These are phyloP conservation scores for Crotalaria pallida DNA, from an alignment of 306 rosid genomes.

Conservation along the genomic window DNA sequence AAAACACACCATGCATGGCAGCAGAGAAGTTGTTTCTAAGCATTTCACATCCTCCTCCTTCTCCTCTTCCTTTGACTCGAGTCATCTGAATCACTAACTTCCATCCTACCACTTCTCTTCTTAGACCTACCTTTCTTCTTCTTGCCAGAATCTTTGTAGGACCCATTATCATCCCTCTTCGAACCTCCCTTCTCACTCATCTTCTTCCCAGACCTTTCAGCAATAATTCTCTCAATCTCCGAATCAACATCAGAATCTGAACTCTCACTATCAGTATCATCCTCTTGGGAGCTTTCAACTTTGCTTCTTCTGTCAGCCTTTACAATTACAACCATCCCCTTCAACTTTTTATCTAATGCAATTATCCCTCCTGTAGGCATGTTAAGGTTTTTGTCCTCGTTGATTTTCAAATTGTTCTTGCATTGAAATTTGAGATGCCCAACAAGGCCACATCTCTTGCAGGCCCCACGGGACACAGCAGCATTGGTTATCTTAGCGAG, in stretches of 20 bases:
- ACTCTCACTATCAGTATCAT: slow-evolving; percentile 45
- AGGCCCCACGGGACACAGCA: slow-evolving; percentile 72
- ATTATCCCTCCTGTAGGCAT: slow-evolving; percentile 46
- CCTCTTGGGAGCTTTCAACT: slow-evolving; percentile 56
- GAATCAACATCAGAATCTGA: slow-evolving; percentile 72
- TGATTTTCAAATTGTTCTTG: slow-evolving; percentile 73
- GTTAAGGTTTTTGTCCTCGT: slow-evolving; percentile 63
- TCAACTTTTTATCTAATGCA: slow-evolving; percentile 58
- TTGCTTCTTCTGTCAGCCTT: slow-evolving; percentile 38
- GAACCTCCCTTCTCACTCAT: slow-evolving; percentile 35
- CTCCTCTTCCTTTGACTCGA: slow-evolving; percentile 45
- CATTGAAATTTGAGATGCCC: slow-evolving; percentile 92
- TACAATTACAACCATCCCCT: slow-evolving; percentile 40
- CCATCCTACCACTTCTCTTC: slow-evolving; percentile 60
- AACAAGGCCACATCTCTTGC: slow-evolving; percentile 93
- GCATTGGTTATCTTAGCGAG: slow-evolving; percentile 85
- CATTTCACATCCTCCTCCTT: slow-evolving; percentile 47
- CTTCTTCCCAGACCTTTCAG: slow-evolving; percentile 59
- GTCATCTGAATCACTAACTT: slow-evolving; percentile 58
- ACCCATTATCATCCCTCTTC: slow-evolving; percentile 36
- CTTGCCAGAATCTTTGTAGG: slow-evolving; percentile 42
- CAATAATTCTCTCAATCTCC: slow-evolving; percentile 76
- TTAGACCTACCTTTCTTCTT: slow-evolving; percentile 72
- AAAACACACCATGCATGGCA: too few relatives aligned
- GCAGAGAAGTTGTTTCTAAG: too few relatives aligned